Evolutionary conservation across 1,284 basidiomycete species (phyloP).

Genomic region (Pholiota adiposa): DNA sequence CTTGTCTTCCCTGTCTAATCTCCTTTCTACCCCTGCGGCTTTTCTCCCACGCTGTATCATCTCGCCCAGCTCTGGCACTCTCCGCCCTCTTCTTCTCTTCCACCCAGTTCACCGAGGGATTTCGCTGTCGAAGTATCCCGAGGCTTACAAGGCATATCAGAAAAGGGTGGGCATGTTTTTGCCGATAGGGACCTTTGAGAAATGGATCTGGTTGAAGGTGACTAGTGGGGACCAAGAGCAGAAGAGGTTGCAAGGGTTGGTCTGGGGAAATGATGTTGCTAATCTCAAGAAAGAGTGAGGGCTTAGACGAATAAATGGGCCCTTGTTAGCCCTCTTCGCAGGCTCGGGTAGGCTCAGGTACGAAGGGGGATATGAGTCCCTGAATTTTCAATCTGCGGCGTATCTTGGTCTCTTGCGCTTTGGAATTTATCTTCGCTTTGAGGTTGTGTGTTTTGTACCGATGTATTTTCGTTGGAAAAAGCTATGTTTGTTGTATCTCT

Average conservation of each 20-base stretch:
- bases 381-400: not conserved
- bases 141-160: conserved; percentile 74
- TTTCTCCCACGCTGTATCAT: conserved; percentile 33
- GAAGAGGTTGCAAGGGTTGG: conserved; percentile 30
- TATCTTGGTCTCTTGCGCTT: not conserved
- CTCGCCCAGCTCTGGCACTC: conserved; percentile 61
- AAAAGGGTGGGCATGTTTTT: conserved; percentile 81
- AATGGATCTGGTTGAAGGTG: conserved; percentile 30
- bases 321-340: not conserved
- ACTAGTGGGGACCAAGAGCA: conserved; percentile 25
- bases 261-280: conserved; percentile 34
- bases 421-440: not conserved
- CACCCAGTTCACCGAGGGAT: conserved; percentile 83
- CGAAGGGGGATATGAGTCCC: no score
- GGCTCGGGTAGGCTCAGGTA: not conserved
- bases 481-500: not conserved
- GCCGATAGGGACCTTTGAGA: conserved; percentile 33
- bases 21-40: conserved; percentile 33
- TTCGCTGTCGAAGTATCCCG: conserved; percentile 76
- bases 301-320: not conserved
- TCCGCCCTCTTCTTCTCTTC: conserved; percentile 75
- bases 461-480: not conserved
- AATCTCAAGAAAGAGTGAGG: conserved; percentile 7
- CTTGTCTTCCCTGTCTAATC: conserved; percentile 9
- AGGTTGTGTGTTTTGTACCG: not conserved